Evolutionary conservation across 352 stramenopile species (phyloP).

Genomic region (Pythium dissotocum): DNA sequence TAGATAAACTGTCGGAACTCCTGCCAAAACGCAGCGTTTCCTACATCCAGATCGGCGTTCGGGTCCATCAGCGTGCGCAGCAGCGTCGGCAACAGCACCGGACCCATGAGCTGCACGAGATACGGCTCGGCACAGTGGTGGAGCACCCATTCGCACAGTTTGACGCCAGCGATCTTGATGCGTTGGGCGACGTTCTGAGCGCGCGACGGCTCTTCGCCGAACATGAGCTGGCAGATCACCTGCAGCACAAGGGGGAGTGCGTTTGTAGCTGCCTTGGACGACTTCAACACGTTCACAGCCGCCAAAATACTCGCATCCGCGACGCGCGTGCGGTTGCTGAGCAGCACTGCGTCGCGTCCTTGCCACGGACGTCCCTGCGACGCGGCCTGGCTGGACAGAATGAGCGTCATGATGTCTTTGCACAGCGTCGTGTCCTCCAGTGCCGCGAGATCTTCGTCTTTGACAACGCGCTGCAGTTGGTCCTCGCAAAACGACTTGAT

Average conservation of each 20-base stretch:
- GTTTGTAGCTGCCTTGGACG: conserved; percentile 57
- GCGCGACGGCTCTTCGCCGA: conserved; percentile 48
- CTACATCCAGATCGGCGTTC: conserved; percentile 51
- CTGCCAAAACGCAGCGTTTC: conserved; percentile 41
- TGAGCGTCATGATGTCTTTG: conserved; percentile 45
- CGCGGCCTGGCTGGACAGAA: conserved; percentile 65
- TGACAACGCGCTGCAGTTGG: conserved; percentile 56
- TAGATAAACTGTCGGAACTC: conserved; percentile 72
- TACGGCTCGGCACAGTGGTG: conserved; percentile 42
- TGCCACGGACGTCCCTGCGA: conserved; percentile 40
- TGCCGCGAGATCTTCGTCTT: conserved; percentile 47
- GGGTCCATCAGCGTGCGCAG: conserved; percentile 63
- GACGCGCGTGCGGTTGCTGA: conserved; percentile 54
- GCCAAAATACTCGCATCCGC: conserved; percentile 64
- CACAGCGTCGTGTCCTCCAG: conserved; percentile 45
- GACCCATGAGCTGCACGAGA: conserved; percentile 55
- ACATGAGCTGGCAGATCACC: conserved; percentile 78
- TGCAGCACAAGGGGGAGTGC: conserved; percentile 66
- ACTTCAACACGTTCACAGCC: conserved; percentile 42
- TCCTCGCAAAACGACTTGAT: conserved; percentile 74
- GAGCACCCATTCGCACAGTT: conserved; percentile 64
- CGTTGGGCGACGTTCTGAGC: conserved; percentile 54
- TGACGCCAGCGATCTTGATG: conserved; percentile 61
- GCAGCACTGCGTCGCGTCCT: conserved; percentile 36
- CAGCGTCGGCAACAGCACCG: conserved; percentile 69